These are phyloP conservation scores for Microcos paniculata DNA, from an alignment of 345 rosid genomes.

Conservation along the genomic window DNA sequence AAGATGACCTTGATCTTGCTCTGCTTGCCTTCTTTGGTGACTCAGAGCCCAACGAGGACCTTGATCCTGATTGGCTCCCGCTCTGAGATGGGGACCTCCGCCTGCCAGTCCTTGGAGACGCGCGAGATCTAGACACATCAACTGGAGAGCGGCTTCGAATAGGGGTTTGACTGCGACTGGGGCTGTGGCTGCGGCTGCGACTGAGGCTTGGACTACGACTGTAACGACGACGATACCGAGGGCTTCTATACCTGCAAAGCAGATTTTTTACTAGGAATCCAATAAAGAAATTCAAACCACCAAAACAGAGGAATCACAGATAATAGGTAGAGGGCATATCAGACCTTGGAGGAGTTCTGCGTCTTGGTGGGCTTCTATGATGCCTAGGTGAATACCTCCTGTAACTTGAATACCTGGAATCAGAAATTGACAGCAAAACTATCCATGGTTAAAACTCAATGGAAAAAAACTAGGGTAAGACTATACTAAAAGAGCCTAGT, in stretches of 20 bases:
- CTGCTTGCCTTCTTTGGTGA: slow-evolving; percentile 53
- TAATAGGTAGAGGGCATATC: neutral
- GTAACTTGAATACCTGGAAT: slow-evolving; percentile 58
- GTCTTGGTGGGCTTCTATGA: slow-evolving; percentile 76
- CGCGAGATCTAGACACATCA: slow-evolving; percentile 35
- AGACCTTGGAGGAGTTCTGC: slow-evolving; percentile 88
- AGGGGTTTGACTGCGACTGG: slow-evolving; percentile 42
- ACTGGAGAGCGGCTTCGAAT: slow-evolving; percentile 61
- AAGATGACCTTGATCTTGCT: slow-evolving; percentile 64
- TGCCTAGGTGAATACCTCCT: slow-evolving; percentile 91
- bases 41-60: slow-evolving; percentile 52
- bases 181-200: slow-evolving; percentile 50
- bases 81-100: slow-evolving; percentile 58
- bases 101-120: slow-evolving; percentile 39
- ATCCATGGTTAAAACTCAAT: neutral
- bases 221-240: slow-evolving; percentile 53
- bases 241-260: slow-evolving; percentile 60
- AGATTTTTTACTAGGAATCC: neutral
- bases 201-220: slow-evolving; percentile 48
- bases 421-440: slow-evolving; percentile 1
- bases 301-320: neutral
- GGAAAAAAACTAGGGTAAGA: neutral
- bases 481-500: neutral
- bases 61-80: slow-evolving; percentile 54
- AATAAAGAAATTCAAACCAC: neutral